These are phyloP conservation scores for Clausena lansium DNA, from an alignment of 345 rosid genomes.

Conservation along the genomic window DNA sequence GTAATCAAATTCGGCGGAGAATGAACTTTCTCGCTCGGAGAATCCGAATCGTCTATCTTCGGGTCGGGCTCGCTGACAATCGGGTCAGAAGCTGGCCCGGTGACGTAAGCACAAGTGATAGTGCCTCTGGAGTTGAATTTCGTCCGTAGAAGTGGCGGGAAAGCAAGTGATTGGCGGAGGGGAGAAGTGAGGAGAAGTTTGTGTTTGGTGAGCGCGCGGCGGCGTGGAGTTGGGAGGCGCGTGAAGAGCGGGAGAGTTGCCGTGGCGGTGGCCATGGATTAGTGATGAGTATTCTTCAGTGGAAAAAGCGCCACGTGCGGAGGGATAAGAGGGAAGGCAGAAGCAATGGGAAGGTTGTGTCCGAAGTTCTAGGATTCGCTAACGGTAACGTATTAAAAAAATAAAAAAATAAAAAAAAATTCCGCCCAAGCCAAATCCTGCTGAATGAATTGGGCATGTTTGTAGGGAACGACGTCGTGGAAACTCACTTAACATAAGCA, in stretches of 20 bases:
- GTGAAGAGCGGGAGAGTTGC: slow-evolving; percentile 34
- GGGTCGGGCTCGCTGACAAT: slow-evolving; percentile 54
- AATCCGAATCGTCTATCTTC: slow-evolving; percentile 30
- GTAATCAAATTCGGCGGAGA: slow-evolving; percentile 44
- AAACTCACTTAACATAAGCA: neutral
- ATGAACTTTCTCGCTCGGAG: slow-evolving; percentile 30
- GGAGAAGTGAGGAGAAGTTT: slow-evolving; percentile 3
- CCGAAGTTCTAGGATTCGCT: neutral
- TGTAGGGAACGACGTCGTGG: neutral
- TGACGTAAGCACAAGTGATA: slow-evolving; percentile 56
- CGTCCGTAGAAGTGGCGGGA: slow-evolving; percentile 35
- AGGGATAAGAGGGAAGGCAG: too few species aligned
- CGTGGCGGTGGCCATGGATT: slow-evolving; percentile 38
- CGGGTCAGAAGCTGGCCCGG: slow-evolving; percentile 78
- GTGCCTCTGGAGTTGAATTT: slow-evolving; percentile 21
- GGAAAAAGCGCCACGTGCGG: neutral
- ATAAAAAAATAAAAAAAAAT: neutral
- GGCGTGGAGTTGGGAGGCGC: slow-evolving; percentile 20
- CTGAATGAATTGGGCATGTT: neutral
- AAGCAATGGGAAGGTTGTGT: neutral
- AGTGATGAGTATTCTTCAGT: neutral
- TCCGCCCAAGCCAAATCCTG: neutral
- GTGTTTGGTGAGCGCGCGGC: slow-evolving; percentile 18
- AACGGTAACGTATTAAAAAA: neutral
- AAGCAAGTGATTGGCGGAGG: slow-evolving; percentile 24